Evolutionary conservation across 164 flowering plant species (phyloP).

Genomic region (Magnolia kwangsiensis): DNA sequence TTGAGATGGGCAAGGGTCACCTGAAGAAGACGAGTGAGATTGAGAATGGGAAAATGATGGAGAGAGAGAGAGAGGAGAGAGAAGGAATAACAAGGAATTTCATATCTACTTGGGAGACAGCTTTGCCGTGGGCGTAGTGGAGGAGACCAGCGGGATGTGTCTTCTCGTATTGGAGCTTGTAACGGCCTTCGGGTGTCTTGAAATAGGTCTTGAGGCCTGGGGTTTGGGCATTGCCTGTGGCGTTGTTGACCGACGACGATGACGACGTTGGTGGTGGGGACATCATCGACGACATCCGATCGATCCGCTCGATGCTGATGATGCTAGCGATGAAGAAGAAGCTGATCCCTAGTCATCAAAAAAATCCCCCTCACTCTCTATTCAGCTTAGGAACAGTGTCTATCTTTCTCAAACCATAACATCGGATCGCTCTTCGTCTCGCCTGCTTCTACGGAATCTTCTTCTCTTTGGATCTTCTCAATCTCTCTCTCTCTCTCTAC

Average conservation of each 20-base stretch:
- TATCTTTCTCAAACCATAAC: too few species aligned
- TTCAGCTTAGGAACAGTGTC: too few species aligned
- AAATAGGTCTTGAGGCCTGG: conserved; percentile 88
- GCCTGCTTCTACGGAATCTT: too few species aligned
- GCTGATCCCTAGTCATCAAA: neutral
- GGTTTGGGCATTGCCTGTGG: conserved; percentile 38
- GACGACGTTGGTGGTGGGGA: conserved; percentile 2
- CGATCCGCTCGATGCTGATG: neutral
- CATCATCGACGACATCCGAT: conserved; percentile 9
- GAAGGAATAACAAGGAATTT: neutral
- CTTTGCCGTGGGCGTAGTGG: conserved; percentile 81
- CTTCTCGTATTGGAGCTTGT: conserved; percentile 90
- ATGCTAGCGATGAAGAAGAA: neutral
- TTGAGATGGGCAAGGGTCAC: conserved; percentile 82
- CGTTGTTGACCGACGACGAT: neutral
- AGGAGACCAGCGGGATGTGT: conserved; percentile 81
- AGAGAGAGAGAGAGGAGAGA: too few species aligned
- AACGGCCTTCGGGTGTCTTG: conserved; percentile 95
- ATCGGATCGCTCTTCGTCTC: too few species aligned
- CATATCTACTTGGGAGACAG: conserved; percentile 69
- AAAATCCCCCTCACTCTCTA: too few species aligned
- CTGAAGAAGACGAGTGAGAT: conserved; percentile 26
- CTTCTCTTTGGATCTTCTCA: too few species aligned
- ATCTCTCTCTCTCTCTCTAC: too few species aligned
- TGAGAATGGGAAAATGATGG: neutral